A percentile compares a stretch with the other conserved stretches of the same genome.
Conservation (phyloP, 139 green algal species). For the Astrephomene gubernaculifera region DNA sequence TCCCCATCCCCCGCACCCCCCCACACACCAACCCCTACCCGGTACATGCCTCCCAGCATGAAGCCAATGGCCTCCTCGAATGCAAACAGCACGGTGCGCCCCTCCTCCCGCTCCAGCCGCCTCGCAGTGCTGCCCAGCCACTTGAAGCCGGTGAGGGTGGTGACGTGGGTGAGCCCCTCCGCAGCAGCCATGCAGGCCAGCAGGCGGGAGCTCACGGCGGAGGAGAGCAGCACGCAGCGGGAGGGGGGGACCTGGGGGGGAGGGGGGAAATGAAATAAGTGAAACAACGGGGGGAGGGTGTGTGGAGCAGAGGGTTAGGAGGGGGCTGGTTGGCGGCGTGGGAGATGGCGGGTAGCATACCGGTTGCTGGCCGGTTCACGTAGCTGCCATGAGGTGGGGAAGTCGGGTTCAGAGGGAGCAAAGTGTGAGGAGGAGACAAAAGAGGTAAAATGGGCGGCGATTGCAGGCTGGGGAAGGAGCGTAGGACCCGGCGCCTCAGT, state of each 20-base stretch:
- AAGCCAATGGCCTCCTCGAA: slow-evolving; percentile 91
- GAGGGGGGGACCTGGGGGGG: slow-evolving; percentile 38
- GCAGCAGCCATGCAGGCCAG: slow-evolving; percentile 66
- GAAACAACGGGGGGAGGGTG: no score
- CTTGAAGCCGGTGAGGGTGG: slow-evolving; percentile 89
- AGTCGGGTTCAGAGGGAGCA: no score
- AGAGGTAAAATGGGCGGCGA: no score
- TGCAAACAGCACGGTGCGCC: slow-evolving; percentile 71
- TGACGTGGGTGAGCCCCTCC: slow-evolving; percentile 65
- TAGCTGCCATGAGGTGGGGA: no score
- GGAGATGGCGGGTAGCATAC: no score
- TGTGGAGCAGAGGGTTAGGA: no score
- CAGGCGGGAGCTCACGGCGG: slow-evolving; percentile 72
- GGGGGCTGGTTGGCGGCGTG: no score
- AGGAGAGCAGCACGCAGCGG: slow-evolving; percentile 72
- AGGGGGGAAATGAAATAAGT: no score
- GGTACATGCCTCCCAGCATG: slow-evolving; percentile 61
- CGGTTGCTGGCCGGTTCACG: no score
- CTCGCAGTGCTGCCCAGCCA: slow-evolving; percentile 82
- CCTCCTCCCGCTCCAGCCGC: slow-evolving; percentile 57
- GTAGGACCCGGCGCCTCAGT: no score
- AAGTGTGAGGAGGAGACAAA: no score
- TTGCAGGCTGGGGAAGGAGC: no score
- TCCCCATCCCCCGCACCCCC: neutral
- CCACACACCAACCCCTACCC: slow-evolving; percentile 3